Percentiles rank a stretch among this genome's conserved stretches.
phyloP scores from a whole-genome alignment of 495 filamentous ascomycete genomes.

The Hypoxylon cercidicola region DNA sequence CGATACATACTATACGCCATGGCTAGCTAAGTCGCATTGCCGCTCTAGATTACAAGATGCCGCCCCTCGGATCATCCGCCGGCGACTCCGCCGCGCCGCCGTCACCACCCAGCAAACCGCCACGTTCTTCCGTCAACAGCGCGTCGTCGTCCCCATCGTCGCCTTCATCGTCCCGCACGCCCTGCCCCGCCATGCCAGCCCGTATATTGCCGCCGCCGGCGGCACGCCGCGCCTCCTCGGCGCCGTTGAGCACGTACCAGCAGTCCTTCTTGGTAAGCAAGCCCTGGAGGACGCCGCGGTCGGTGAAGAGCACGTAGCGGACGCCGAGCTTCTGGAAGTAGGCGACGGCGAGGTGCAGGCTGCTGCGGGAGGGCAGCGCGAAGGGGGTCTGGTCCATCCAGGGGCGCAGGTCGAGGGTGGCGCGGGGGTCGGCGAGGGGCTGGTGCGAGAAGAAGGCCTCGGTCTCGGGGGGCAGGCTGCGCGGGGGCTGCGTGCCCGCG shows the following conservation, averaged over 20 bases:
- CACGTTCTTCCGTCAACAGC: slow-evolving; percentile 9
- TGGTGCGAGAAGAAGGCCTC: slow-evolving; percentile 87
- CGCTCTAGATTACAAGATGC: slow-evolving; percentile 36
- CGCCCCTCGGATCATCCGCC: slow-evolving; percentile 33
- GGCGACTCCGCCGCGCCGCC: slow-evolving; percentile 15
- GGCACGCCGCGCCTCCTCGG: slow-evolving; percentile 65
- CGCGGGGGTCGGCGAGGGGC: slow-evolving; percentile 78
- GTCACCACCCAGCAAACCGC: slow-evolving; percentile 18
- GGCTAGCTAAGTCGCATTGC: neutral
- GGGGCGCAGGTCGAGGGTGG: slow-evolving; percentile 85
- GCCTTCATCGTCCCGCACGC: neutral
- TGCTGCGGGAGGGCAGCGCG: slow-evolving; percentile 79
- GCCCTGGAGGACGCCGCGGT: slow-evolving; percentile 83
- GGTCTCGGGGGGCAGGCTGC: slow-evolving; percentile 71
- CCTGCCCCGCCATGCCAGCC: slow-evolving; percentile 32
- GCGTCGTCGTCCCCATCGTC: slow-evolving; percentile 7
- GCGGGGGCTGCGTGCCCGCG: slow-evolving; percentile 61
- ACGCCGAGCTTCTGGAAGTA: slow-evolving; percentile 96
- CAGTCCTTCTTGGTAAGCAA: slow-evolving; percentile 97
- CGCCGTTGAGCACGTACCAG: slow-evolving; percentile 90
- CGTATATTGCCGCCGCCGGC: neutral
- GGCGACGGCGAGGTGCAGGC: slow-evolving; percentile 80
- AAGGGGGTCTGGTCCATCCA: slow-evolving; percentile 99
- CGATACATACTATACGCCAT: neutral
- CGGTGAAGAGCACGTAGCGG: slow-evolving; percentile 87